phyloP scores from a whole-genome alignment of 345 rosid species.

The Clausena lansium region DNA sequence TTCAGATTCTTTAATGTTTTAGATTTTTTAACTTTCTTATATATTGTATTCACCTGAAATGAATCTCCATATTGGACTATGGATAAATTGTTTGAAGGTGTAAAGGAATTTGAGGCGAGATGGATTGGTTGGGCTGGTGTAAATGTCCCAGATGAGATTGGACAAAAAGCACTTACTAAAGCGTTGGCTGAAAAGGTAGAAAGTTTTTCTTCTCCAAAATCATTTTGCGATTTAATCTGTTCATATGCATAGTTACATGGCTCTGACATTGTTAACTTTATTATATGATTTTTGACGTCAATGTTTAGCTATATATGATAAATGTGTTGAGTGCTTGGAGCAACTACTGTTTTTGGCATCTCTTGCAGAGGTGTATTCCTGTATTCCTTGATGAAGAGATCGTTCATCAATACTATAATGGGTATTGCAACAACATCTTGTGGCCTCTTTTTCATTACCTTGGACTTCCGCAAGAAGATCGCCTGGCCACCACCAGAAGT shows the following conservation, averaged over 20 bases:
- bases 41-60: slow-evolving; percentile 10
- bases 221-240: slow-evolving; percentile 1
- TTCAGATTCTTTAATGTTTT: neutral
- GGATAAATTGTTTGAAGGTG: slow-evolving; percentile 58
- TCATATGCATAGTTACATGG: neutral
- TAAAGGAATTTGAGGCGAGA: slow-evolving; percentile 95
- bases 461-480: slow-evolving; percentile 99
- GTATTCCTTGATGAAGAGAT: slow-evolving; percentile 99
- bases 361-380: slow-evolving; percentile 89
- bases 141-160: slow-evolving; percentile 93
- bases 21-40: neutral
- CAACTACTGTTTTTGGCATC: slow-evolving; percentile 10
- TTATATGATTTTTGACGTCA: neutral
- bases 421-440: slow-evolving; percentile 96
- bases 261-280: neutral
- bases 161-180: slow-evolving; percentile 89
- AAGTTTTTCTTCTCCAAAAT: neutral
- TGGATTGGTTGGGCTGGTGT: slow-evolving; percentile 99
- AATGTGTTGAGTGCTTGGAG: neutral
- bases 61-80: slow-evolving; percentile 32
- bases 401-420: slow-evolving; percentile 98
- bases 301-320: neutral
- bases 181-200: slow-evolving; percentile 94
- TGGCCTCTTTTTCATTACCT: slow-evolving; percentile 99
- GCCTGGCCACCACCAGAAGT: slow-evolving; percentile 96